Evolutionary conservation across 2,329 filamentous ascomycete genomes (phyloP), one percentile per base, ranked within the genome.

Genomic region (Trichoderma guizhouense): DNA sequence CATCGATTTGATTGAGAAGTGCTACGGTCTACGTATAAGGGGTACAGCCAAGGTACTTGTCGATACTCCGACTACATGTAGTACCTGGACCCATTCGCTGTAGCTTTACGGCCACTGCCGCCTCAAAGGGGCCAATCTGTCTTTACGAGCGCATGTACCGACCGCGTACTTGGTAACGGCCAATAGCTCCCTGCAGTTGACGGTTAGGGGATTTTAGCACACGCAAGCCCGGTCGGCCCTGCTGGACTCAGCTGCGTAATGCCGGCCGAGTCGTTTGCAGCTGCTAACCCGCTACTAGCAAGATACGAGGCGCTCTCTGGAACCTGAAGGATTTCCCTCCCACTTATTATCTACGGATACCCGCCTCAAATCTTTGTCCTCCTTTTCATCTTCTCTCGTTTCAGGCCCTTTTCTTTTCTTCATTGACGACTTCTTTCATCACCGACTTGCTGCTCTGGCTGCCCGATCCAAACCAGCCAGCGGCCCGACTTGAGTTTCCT

Each of bases 181-280:
- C n/a, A 53, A 30, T 60, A 11, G 15, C 62, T 64, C 34, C 64
- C 64, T 32, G 34, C 18, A 12, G 47, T 28, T 39, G 5, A n/a
- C 28, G 26, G 36, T 14, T 28, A 64, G 39, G 62, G 62, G 65
- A 28, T 15, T 12, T 55, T 26, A 65, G 39, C 34, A 60, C 21
- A 21, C 65, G 61, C 61, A 64, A 64, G 62, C 63, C 63, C 5
- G n/a, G 43, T n/a, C 43, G 18, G 8, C 39, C 18, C 18, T 47
- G 39, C 43, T 36, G n/a, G 30, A 55, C 36, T 51, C 55, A 61
- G 66, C 66, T 69, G 66, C 66, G 66, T 69, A 61, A 69, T 69
- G 55, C 36, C 47, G 57, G 55, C 28, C n/a, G 53, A 58, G 32
- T 34, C n/a, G 14, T 36, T n/a, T 61, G 66, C 66, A 69, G 66